Evolutionary conservation across 2,329 filamentous ascomycete species (phyloP), one percentile per base, ranked within the genome.

Genomic region (Aspergillus pseudoviridinutans): DNA sequence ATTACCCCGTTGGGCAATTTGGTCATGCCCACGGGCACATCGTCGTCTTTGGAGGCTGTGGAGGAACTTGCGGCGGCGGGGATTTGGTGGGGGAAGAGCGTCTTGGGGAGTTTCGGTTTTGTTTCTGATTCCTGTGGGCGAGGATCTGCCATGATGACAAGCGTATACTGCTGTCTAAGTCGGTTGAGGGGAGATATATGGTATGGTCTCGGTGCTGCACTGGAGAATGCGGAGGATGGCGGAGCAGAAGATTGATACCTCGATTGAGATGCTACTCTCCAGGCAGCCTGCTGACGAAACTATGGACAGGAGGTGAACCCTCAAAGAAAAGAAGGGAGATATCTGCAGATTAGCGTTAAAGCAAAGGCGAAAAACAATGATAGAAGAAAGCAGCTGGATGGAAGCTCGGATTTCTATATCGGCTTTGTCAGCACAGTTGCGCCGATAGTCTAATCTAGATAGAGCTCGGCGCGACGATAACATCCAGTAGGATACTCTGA

Each of bases 1-100:
- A 80, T 75, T n/a, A 80, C 74, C n/a, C 78, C 78, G 49, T 76
- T 78, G n/a, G 76, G 74, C 22, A 74, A 62, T 35, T 70, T 70
- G 28, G 67, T 59, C 56, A 71, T 66, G 44, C 28, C 59, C 17
- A 51, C 38, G n/a, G 58, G 29, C 6, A 55, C 35, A 28, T 66
- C 60, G 35, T 63, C 61, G 38, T 71, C 64, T 59, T 64, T 62
- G 12, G 66, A 47, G 27, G 64, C 61, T 20, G 63, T 60, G 5
- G 65, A 61, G 3, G 62, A 60, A 41, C 58, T 60, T n/a, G 62
- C 50, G 27, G 59, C 35, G n/a, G 51, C 58, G 17, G 42, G 46
- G 9, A 17, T 32, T n/a, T 58, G 61, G 57, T 63, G 62, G 20
- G 51, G 46, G 49, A 64, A 67, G 17, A 66, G 63, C 10, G 50